Percentiles rank a stretch among this genome's conserved stretches.
phyloP scores from a whole-genome alignment of 2,329 filamentous ascomycete species.

The Beauveria bassiana region DNA sequence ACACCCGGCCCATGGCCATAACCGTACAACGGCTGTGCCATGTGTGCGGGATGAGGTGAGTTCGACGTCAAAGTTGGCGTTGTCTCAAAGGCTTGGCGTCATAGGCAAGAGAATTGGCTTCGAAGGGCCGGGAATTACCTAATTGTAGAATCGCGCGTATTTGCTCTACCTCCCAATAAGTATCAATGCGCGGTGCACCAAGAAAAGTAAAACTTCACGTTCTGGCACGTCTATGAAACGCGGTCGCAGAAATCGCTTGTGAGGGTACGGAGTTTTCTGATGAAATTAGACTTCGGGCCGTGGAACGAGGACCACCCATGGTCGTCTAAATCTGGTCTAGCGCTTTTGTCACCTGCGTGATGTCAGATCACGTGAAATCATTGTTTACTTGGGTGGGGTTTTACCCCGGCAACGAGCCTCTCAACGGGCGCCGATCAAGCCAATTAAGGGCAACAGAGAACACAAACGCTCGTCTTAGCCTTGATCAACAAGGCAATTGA shows the following conservation, averaged over 20 bases:
- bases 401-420: slow-evolving; percentile 21
- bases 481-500: slow-evolving; percentile 3
- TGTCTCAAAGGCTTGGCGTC: neutral
- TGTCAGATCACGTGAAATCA: slow-evolving; percentile 16
- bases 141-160: neutral
- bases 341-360: neutral
- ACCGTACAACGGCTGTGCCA: slow-evolving; percentile 1
- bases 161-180: neutral
- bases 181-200: neutral
- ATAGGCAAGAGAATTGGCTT: neutral
- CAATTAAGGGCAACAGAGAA: neutral
- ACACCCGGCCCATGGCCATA: neutral
- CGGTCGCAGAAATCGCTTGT: neutral
- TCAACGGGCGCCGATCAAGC: neutral
- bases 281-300: neutral
- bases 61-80: neutral
- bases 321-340: slow-evolving; percentile 1
- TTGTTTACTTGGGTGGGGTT: slow-evolving; percentile 23
- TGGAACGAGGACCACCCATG: neutral
- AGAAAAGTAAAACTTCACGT: neutral
- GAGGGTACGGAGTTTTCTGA: neutral
- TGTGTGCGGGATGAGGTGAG: neutral
- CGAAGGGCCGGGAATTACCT: neutral
- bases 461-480: neutral
- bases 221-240: neutral